These are phyloP conservation scores for Ephemerocybe angulata DNA, from an alignment of 768 basidiomycete species.

Conservation along the genomic window DNA sequence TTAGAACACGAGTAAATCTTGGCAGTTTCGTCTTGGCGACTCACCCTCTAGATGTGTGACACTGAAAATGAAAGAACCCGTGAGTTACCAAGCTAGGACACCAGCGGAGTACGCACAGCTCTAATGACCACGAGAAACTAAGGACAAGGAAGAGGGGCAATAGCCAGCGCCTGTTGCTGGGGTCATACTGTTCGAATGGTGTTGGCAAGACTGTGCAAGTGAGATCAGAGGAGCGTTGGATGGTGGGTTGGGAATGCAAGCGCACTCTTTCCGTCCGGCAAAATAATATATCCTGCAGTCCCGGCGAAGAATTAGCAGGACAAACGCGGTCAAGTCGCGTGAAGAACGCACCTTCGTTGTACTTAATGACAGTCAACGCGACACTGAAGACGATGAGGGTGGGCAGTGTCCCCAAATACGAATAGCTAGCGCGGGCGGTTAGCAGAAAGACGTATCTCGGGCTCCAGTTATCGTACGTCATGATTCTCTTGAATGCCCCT, in stretches of 20 bases:
- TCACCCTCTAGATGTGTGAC: constrained; percentile 80
- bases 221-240: background rate
- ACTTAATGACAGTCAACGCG: constrained; percentile 62
- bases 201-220: constrained; percentile 48
- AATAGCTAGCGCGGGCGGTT: constrained; percentile 47
- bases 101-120: constrained; percentile 50
- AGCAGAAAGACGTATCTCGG: constrained; percentile 13
- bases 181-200: constrained; percentile 51
- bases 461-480: constrained; percentile 58
- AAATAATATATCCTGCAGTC: constrained; percentile 39
- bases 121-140: constrained; percentile 72
- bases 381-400: constrained; percentile 63
- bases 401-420: constrained; percentile 70
- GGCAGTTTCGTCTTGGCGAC: background rate
- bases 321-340: background rate
- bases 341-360: constrained; percentile 56
- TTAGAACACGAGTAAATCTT: background rate
- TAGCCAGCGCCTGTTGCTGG: constrained; percentile 46
- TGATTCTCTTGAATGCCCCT: constrained; percentile 83
- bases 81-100: background rate
- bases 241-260: constrained; percentile 3
- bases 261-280: constrained; percentile 33
- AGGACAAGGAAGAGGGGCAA: constrained; percentile 69
- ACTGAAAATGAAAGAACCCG: constrained; percentile 36
- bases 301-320: background rate